These are phyloP conservation scores for Calonectria crousiana DNA, from an alignment of 2,329 filamentous ascomycete species.

Conservation along the genomic window DNA sequence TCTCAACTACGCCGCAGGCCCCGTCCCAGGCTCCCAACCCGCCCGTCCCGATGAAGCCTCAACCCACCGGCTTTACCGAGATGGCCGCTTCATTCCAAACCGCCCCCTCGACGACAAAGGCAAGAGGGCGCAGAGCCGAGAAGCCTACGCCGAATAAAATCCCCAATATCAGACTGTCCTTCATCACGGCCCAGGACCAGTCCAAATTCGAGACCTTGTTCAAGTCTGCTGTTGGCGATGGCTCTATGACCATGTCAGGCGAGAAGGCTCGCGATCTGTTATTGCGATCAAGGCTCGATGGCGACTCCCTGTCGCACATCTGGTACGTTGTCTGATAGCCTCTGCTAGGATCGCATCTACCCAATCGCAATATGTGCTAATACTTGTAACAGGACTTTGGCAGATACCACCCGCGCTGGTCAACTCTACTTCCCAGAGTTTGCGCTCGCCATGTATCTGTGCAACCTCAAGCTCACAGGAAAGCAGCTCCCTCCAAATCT, in stretches of 20 bases:
- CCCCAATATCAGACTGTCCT: constrained; percentile 92
- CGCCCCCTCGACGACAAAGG: constrained; percentile 55
- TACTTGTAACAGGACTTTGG: constrained; percentile 75
- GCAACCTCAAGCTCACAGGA: constrained; percentile 91
- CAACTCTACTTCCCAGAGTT: constrained; percentile 98
- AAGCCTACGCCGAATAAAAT: constrained; percentile 77
- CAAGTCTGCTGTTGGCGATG: constrained; percentile 90
- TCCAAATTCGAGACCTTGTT: constrained; percentile 98
- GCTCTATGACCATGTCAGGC: constrained; percentile 86
- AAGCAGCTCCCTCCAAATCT: constrained; percentile 81
- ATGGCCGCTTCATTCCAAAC: constrained; percentile 77
- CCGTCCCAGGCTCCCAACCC: constrained; percentile 61
- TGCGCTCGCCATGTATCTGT: constrained; percentile 97
- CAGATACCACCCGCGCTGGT: constrained; percentile 95
- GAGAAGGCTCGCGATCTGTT: constrained; percentile 94
- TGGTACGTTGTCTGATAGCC: constrained; percentile 69
- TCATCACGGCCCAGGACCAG: constrained; percentile 95
- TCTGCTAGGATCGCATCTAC: not conserved
- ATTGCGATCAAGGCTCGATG: constrained; percentile 87
- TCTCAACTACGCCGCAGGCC: constrained; percentile 64
- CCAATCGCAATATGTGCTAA: constrained; percentile 26
- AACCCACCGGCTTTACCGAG: constrained; percentile 73
- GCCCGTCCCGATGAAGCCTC: constrained; percentile 72
- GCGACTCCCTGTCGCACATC: constrained; percentile 90
- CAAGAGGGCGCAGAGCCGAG: constrained; percentile 59